These are phyloP conservation scores for Emergomyces orientalis DNA, from an alignment of 2,329 filamentous ascomycete genomes.

Conservation along the genomic window DNA sequence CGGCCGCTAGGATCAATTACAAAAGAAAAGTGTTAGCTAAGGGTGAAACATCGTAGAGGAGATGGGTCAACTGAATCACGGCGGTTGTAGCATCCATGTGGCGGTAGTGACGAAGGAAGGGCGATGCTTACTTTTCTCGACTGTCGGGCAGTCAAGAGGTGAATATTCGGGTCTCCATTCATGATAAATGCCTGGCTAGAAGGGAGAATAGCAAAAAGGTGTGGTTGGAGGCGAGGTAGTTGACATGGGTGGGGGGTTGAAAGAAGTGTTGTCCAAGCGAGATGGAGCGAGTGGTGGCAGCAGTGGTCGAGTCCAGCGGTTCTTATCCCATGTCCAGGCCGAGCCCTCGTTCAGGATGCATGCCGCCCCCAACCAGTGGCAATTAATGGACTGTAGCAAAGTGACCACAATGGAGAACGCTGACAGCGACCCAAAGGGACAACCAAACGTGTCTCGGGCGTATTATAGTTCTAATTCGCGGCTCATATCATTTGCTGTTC, in stretches of 20 bases:
- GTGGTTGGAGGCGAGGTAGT: not conserved
- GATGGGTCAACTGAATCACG: not conserved
- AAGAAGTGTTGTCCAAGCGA: not conserved
- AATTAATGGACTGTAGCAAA: not conserved
- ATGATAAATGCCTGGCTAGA: slow-evolving; percentile 17
- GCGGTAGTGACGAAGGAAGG: slow-evolving; percentile 3
- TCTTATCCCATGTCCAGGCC: not conserved
- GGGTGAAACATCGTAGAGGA: not conserved
- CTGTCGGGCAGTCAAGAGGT: slow-evolving; percentile 28
- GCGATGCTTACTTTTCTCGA: slow-evolving; percentile 29
- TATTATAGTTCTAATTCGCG: not conserved
- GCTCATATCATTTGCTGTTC: not conserved
- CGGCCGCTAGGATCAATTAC: slow-evolving; percentile 21
- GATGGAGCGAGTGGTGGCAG: not conserved
- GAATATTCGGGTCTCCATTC: slow-evolving; percentile 30
- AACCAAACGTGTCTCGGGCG: not conserved
- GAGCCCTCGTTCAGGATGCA: not conserved
- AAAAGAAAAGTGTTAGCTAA: slow-evolving; percentile 15
- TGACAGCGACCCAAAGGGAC: not conserved
- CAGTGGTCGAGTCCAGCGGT: not conserved
- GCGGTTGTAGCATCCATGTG: not conserved
- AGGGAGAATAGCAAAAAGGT: not conserved
- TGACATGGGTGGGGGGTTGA: not conserved
- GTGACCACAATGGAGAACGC: not conserved
- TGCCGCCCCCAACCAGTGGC: not conserved